A percentile compares a stretch with the other conserved stretches of the same genome.
Conservation (phyloP, 331 rosid genomes). For the Telfairia occidentalis region DNA sequence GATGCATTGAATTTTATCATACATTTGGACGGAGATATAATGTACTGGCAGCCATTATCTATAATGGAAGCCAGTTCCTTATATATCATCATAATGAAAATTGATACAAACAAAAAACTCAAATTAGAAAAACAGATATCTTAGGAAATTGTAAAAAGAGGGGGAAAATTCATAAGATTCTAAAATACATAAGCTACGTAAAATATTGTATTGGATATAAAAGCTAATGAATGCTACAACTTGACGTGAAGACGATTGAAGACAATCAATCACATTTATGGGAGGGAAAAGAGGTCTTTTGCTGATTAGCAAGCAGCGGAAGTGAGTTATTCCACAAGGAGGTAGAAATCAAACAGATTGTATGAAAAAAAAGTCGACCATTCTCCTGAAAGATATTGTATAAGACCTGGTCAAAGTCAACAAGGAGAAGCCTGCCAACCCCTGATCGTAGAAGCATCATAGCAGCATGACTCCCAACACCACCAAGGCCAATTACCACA, state of each 20-base stretch:
- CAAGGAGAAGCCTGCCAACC: conserved; percentile 87
- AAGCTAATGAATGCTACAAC: background rate
- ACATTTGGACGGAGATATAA: background rate
- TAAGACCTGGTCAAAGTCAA: conserved; percentile 89
- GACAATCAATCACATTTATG: background rate
- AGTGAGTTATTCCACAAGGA: background rate
- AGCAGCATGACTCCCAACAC: conserved; percentile 97
- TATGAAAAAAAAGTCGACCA: background rate
- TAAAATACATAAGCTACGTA: background rate
- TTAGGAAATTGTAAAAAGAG: background rate
- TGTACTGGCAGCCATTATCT: background rate
- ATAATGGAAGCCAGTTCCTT: background rate
- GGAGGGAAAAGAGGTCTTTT: background rate
- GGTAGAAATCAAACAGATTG: background rate
- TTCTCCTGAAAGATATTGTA: background rate
- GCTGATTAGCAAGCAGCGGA: background rate
- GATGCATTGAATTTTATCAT: background rate
- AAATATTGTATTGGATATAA: background rate
- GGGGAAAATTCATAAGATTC: background rate
- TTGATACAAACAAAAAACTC: background rate
- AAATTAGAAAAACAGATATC: background rate
- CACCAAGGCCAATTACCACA: conserved; percentile 96
- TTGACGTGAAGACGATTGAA: background rate
- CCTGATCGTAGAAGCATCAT: conserved; percentile 89
- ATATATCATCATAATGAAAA: background rate